phyloP scores from a whole-genome alignment of 352 stramenopile species.

The Phytophthora fragariae region DNA sequence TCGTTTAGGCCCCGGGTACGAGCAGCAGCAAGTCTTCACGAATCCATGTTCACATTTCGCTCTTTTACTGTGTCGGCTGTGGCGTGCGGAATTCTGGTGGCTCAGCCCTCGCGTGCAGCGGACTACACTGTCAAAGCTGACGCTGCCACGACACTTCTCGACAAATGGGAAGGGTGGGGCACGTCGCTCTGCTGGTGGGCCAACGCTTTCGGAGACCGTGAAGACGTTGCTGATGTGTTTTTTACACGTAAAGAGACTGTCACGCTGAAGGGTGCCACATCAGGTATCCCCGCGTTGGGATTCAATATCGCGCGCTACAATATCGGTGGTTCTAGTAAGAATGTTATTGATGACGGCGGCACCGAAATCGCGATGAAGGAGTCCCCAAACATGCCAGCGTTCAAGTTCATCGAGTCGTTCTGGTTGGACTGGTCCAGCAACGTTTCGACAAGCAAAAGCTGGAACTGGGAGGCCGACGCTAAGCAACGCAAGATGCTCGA shows the following conservation, averaged over 20 bases:
- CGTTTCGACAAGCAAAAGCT: constrained; percentile 49
- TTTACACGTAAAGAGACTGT: constrained; percentile 59
- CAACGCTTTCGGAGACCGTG: constrained; percentile 64
- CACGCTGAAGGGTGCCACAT: constrained; percentile 28
- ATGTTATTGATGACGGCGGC: constrained; percentile 51
- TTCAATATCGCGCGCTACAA: constrained; percentile 78
- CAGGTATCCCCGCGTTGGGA: constrained; percentile 46
- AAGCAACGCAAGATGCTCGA: constrained; percentile 56
- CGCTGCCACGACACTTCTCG: constrained; percentile 23
- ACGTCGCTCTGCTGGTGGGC: constrained; percentile 74
- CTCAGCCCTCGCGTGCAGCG: constrained; percentile 7
- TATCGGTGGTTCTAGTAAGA: constrained; percentile 53
- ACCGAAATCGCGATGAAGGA: constrained; percentile 52
- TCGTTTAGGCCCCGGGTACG: not conserved
- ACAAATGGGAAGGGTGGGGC: constrained; percentile 63
- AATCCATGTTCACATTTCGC: constrained; percentile 22
- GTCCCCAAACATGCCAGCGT: constrained; percentile 58
- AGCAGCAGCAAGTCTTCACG: not conserved
- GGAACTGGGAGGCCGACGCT: constrained; percentile 56
- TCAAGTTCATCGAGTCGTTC: constrained; percentile 65
- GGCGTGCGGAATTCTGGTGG: constrained; percentile 9
- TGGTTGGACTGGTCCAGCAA: constrained; percentile 62
- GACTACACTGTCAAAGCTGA: constrained; percentile 37
- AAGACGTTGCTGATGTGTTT: constrained; percentile 60
- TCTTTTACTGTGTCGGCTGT: constrained; percentile 11